These are phyloP conservation scores for Tetrastigma voinierianum DNA, from an alignment of 164 flowering plant genomes.

Conservation along the genomic window DNA sequence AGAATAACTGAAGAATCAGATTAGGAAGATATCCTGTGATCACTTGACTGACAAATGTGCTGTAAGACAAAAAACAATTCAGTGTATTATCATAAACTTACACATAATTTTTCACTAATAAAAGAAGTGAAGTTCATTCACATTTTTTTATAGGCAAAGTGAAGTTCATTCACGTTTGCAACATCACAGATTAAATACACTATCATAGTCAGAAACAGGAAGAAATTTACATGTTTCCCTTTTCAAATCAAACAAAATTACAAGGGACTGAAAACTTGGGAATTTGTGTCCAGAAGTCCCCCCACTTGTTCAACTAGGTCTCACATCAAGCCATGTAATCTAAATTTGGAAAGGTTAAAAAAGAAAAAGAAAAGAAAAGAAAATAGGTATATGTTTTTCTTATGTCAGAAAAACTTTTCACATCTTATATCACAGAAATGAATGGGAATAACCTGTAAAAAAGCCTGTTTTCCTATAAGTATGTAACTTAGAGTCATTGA, in stretches of 20 bases:
- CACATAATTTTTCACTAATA: background rate
- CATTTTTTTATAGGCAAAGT: too few relatives aligned
- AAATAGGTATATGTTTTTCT: too few relatives aligned
- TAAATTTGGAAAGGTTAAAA: too few relatives aligned
- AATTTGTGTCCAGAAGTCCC: background rate
- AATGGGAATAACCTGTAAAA: too few relatives aligned
- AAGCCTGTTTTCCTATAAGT: too few relatives aligned
- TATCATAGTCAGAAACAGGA: background rate
- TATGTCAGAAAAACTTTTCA: too few relatives aligned
- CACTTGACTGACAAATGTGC: slow-evolving; percentile 68
- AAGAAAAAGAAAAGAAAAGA: too few relatives aligned
- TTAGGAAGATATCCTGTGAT: slow-evolving; percentile 97
- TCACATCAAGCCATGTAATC: background rate
- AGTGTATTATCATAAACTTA: background rate
- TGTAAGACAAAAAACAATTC: slow-evolving; percentile 33
- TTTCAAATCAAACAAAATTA: background rate
- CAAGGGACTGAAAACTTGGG: background rate
- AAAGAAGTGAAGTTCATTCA: too few relatives aligned
- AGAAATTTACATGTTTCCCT: background rate
- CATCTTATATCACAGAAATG: too few relatives aligned
- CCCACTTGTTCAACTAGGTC: background rate
- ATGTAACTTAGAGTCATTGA: too few relatives aligned
- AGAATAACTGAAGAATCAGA: slow-evolving; percentile 77
- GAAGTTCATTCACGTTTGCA: background rate
- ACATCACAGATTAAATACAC: background rate